A percentile compares a stretch with the other conserved stretches of the same genome.
phyloP scores from a whole-genome alignment of 148 eudicot genomes.

The Fallopia convolvulus region DNA sequence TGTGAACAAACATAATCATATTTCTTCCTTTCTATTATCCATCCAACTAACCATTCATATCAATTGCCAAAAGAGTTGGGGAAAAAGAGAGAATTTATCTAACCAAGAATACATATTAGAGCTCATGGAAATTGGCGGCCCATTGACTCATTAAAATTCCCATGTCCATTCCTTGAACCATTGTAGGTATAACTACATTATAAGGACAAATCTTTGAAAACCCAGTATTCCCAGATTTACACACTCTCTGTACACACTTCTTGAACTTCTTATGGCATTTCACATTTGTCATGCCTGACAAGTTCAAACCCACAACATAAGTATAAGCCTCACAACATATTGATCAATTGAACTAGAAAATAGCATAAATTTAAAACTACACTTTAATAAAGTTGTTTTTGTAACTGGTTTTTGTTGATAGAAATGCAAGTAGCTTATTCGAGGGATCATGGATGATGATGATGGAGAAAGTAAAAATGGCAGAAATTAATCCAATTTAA shows the following conservation, averaged over 20 bases:
- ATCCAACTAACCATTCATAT: not conserved
- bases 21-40: not conserved
- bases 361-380: too few relatives aligned
- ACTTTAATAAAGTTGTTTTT: too few relatives aligned
- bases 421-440: too few relatives aligned
- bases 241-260: constrained; percentile 87
- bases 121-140: constrained; percentile 33
- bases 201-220: constrained; percentile 72
- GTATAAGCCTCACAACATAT: not conserved
- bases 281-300: constrained; percentile 70
- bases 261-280: constrained; percentile 96
- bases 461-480: too few relatives aligned
- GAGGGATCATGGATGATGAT: too few relatives aligned
- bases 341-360: not conserved
- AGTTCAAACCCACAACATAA: not conserved
- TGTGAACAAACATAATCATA: not conserved
- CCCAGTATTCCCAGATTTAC: constrained; percentile 76
- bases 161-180: constrained; percentile 97
- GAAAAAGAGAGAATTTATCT: not conserved
- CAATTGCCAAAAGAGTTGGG: not conserved
- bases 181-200: constrained; percentile 69
- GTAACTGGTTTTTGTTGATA: not conserved
- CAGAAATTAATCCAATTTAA: too few relatives aligned
- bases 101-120: constrained; percentile 22
- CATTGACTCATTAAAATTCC: constrained; percentile 79